Conservation (phyloP, 805 yeast genomes). For the Yarrowia sp. region DNA sequence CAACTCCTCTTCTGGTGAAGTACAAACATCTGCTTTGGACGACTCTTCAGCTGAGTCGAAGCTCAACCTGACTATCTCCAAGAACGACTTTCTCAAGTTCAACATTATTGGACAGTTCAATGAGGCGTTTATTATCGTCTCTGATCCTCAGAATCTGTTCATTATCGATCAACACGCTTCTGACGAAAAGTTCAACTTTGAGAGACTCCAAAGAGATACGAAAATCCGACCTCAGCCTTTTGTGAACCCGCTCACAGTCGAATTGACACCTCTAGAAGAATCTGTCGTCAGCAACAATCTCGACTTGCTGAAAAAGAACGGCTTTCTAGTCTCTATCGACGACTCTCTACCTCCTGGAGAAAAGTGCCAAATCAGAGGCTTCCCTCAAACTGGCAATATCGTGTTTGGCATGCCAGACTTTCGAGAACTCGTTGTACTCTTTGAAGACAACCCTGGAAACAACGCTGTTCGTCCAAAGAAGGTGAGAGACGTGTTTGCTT, state of each 20-base stretch:
- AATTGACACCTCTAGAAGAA: conserved; percentile 77
- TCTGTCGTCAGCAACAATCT: conserved; percentile 61
- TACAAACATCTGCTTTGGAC: neutral
- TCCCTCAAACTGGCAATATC: conserved; percentile 72
- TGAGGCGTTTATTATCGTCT: conserved; percentile 85
- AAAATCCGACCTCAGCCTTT: conserved; percentile 67
- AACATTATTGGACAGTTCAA: conserved; percentile 88
- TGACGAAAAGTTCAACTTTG: conserved; percentile 93
- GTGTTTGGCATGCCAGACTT: conserved; percentile 66
- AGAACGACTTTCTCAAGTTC: conserved; percentile 74
- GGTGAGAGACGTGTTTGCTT: conserved; percentile 79
- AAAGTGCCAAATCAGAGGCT: conserved; percentile 53
- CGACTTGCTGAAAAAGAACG: conserved; percentile 64
- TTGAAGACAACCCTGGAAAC: conserved; percentile 55
- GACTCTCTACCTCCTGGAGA: conserved; percentile 56
- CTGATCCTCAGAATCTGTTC: conserved; percentile 55
- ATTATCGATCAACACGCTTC: conserved; percentile 97
- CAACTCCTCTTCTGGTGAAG: neutral
- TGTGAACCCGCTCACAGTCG: conserved; percentile 56
- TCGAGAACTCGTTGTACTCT: conserved; percentile 67
- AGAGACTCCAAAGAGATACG: conserved; percentile 56
- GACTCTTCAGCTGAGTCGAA: conserved; percentile 51
- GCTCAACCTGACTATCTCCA: conserved; percentile 60
- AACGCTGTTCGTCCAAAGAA: conserved; percentile 62
- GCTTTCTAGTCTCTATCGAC: conserved; percentile 60